Base-by-base conservation (phyloP, 805 yeast species). In the Lipomyces spencermartinsiae region DNA sequence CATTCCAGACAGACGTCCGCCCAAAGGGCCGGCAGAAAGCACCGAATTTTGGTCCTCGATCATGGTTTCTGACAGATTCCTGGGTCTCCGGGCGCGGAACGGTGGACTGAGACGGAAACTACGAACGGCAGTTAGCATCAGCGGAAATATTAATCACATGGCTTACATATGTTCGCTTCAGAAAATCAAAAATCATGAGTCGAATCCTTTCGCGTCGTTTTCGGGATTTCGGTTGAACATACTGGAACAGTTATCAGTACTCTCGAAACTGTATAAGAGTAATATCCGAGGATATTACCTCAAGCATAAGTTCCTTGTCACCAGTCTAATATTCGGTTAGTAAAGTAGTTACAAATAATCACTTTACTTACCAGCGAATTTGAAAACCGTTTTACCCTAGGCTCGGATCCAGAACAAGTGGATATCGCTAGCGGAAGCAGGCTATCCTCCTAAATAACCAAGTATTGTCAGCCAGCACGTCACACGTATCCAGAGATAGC, bases 361-460 rank as follows among this genome's bases (percentile, higher is more conserved):
- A 19, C 22, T 43, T 14, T 43, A 12, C 49, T 43, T 43, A n/a
- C 49, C 49, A 43, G 8, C 25, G 49, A 43, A 19, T 19, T 19
- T 8, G 49, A 43, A 16, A 43, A 16, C 22, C 22, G n/a, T n/a
- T 16, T n/a, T 12, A 19, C 3, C 9, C 9, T 43, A 22, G 22
- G 8, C 10, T 43, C 49, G 8, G 49, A 43, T 16, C 6, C 49
- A 43, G 49, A 43, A 43, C 49, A 43, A 6, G 22, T 43, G 49
- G 49, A 43, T 43, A 43, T 43, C n/a, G 49, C 49, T 19, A 43
- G 49, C 10, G 49, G 49, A n/a, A 43, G 49, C 49, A 43, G 49
- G n/a, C 10, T 43, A 19, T 43, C 49, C 16, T 43, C 49, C 49
- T 43, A n/a, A 4, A 43, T 8, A 43, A 16, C n/a, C 4, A 4